A percentile compares a stretch with the other conserved stretches of the same genome.
Evolutionary conservation across 306 rosid genomes (phyloP).

Genomic region (Castanospermum australe): DNA sequence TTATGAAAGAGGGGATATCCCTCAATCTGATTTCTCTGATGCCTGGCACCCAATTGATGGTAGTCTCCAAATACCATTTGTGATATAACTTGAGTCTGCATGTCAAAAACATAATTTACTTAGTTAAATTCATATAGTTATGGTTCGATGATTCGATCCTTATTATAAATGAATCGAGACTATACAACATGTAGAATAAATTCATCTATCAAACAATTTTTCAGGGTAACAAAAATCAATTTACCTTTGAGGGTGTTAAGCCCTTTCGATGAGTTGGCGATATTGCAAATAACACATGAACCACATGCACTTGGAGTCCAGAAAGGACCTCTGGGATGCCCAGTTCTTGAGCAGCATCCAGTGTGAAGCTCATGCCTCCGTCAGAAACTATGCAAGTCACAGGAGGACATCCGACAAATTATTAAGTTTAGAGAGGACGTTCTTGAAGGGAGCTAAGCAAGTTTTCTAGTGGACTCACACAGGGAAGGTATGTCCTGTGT

Average conservation of each 20-base stretch:
- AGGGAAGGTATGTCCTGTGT: conserved; percentile 37
- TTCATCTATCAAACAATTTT: too few species aligned
- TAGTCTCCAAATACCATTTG: conserved; percentile 45
- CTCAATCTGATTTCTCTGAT: conserved; percentile 37
- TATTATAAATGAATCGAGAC: too few species aligned
- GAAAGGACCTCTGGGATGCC: conserved; percentile 36
- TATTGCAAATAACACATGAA: conserved; percentile 34
- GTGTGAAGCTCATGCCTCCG: conserved; percentile 36
- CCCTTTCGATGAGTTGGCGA: conserved; percentile 16
- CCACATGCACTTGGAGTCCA: conserved; percentile 45
- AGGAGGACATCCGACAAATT: neutral
- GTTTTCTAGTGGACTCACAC: neutral
- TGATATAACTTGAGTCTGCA: conserved; percentile 45
- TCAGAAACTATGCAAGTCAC: too few species aligned
- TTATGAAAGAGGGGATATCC: conserved; percentile 3
- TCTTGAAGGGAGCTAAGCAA: conserved; percentile 28
- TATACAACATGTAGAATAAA: too few species aligned
- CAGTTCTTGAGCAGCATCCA: conserved; percentile 32
- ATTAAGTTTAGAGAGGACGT: conserved; percentile 41
- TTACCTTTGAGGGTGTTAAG: conserved; percentile 42
- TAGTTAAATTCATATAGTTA: too few species aligned
- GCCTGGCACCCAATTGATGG: conserved; percentile 55
- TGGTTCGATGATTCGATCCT: too few species aligned
- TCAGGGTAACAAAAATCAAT: too few species aligned
- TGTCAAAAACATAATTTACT: neutral